phyloP scores from a whole-genome alignment of 495 filamentous ascomycete species.

The Penicillium roqueforti region DNA sequence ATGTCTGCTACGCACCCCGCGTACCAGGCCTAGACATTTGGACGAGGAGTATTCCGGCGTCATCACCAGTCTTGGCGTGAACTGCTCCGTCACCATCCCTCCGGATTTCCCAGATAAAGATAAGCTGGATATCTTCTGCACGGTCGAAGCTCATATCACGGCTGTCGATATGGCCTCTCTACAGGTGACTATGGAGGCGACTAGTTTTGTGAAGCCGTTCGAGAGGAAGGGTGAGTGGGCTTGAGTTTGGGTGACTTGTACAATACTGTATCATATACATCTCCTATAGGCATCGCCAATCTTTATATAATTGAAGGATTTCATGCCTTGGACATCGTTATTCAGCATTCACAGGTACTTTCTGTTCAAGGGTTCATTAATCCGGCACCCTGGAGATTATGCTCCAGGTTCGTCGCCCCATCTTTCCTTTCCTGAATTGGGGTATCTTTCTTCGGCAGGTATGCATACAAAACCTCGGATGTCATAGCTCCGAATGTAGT shows the following conservation, averaged over 20 bases:
- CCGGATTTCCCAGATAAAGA: conserved; percentile 30
- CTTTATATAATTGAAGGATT: background rate
- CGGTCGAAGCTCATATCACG: conserved; percentile 55
- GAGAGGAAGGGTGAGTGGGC: conserved; percentile 37
- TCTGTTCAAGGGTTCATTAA: background rate
- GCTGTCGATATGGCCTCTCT: conserved; percentile 51
- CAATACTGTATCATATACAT: conserved; percentile 16
- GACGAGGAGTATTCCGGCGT: conserved; percentile 26
- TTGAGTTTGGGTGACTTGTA: conserved; percentile 16
- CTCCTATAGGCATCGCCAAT: conserved; percentile 1
- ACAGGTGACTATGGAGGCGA: conserved; percentile 49
- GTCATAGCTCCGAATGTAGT: background rate
- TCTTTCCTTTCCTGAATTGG: background rate
- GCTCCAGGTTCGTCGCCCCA: background rate
- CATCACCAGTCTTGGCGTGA: conserved; percentile 34
- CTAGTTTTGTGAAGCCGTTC: conserved; percentile 41
- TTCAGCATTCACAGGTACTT: background rate
- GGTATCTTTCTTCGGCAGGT: background rate
- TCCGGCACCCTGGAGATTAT: conserved; percentile 1
- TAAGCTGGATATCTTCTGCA: conserved; percentile 40
- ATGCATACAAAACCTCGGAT: conserved; percentile 1
- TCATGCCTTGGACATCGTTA: background rate
- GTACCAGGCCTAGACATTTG: conserved; percentile 28
- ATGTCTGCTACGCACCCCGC: conserved; percentile 44
- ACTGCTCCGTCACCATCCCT: conserved; percentile 28